Conservation (phyloP, 108 stramenopile species). For the Nitzschia sp. region DNA sequence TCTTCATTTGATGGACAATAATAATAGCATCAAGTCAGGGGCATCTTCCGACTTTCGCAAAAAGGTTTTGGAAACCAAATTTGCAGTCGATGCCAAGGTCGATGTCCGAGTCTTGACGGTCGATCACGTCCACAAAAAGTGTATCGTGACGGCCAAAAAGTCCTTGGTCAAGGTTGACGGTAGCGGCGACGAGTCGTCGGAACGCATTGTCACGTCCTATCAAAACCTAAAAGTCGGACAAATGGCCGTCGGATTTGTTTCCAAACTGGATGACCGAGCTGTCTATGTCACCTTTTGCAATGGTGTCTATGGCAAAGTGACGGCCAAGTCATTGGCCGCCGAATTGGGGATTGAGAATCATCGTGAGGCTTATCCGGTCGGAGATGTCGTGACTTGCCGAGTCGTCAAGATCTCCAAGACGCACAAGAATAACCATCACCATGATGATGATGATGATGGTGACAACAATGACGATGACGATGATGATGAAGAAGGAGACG, state of each 20-base stretch:
- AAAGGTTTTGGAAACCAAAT: conserved; percentile 69
- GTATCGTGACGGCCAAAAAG: conserved; percentile 82
- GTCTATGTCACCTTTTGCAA: conserved; percentile 86
- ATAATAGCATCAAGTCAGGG: conserved; percentile 24
- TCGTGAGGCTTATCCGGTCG: conserved; percentile 60
- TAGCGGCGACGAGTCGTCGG: conserved; percentile 31
- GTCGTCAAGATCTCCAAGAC: conserved; percentile 45
- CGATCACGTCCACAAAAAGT: conserved; percentile 55
- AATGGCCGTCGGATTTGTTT: conserved; percentile 69
- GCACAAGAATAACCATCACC: conserved; percentile 11
- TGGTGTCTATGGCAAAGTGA: conserved; percentile 72
- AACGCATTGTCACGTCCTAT: conserved; percentile 48
- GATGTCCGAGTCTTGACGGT: conserved; percentile 77
- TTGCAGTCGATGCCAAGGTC: conserved; percentile 68
- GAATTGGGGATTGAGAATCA: conserved; percentile 86
- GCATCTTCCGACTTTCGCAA: conserved; percentile 57
- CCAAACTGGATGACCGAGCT: conserved; percentile 68
- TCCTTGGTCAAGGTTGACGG: conserved; percentile 56
- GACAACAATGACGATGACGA: conserved; percentile 35
- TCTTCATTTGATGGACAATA: conserved; percentile 61
- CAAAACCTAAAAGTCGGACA: conserved; percentile 40
- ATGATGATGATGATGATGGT: conserved; percentile 3
- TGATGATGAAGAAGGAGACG: conserved; percentile 16
- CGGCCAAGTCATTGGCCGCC: conserved; percentile 58
- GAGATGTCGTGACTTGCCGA: conserved; percentile 77